Conservation (phyloP, 768 basidiomycete genomes). For the Lentinula detonsa region DNA sequence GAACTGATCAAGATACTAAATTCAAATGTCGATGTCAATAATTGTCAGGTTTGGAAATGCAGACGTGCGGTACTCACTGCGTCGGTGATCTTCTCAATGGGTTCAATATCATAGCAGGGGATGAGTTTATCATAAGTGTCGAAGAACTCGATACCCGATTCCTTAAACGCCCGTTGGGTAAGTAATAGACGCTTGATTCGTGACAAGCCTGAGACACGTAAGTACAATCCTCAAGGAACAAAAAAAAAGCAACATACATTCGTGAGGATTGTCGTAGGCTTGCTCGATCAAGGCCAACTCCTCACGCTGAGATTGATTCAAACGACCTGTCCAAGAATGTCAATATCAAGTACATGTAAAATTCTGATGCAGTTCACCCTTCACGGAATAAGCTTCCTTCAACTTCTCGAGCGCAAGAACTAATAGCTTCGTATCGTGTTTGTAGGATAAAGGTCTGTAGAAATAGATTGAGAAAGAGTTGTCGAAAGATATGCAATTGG, state of each 20-base stretch:
- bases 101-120: slow-evolving; percentile 98
- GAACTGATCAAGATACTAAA: slow-evolving; percentile 93
- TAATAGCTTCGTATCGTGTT: slow-evolving; percentile 97
- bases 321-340: slow-evolving; percentile 39
- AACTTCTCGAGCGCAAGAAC: slow-evolving; percentile 96
- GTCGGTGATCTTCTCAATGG: slow-evolving; percentile 99
- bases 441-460: slow-evolving; percentile 86
- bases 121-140: slow-evolving; percentile 98
- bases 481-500: neutral
- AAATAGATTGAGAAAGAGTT: slow-evolving; percentile 3
- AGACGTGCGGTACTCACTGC: slow-evolving; percentile 48
- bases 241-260: slow-evolving; percentile 49
- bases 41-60: neutral
- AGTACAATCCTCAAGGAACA: neutral
- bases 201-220: slow-evolving; percentile 54
- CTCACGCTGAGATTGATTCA: slow-evolving; percentile 98
- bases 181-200: slow-evolving; percentile 96
- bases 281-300: slow-evolving; percentile 98
- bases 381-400: slow-evolving; percentile 98
- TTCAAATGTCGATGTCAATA: slow-evolving; percentile 10
- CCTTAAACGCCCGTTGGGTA: slow-evolving; percentile 98
- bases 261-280: slow-evolving; percentile 98
- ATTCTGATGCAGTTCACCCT: slow-evolving; percentile 37
- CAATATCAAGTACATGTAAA: neutral
- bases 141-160: slow-evolving; percentile 94